These are phyloP conservation scores for Hemileccinum rubropunctum DNA, from an alignment of 768 basidiomycete genomes.

Conservation along the genomic window DNA sequence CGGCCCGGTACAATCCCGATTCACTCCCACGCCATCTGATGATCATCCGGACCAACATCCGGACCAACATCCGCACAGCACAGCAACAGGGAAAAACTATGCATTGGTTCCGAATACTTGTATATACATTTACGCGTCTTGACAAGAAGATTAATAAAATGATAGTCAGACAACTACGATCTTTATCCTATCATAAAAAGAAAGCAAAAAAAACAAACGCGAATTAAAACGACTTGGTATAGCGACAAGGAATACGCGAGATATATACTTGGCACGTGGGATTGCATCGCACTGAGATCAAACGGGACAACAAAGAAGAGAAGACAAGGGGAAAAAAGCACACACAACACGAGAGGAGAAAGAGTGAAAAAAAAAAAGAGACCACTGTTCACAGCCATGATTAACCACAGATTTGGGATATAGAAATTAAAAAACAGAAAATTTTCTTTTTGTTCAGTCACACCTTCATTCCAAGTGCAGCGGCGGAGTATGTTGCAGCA, in stretches of 20 bases:
- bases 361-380: neutral
- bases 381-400: slow-evolving; percentile 25
- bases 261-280: slow-evolving; percentile 12
- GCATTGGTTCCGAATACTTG: no score
- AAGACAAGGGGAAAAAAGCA: no score
- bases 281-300: neutral
- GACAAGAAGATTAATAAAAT: no score
- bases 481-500: slow-evolving; percentile 42
- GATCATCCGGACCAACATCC: no score
- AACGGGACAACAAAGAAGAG: neutral
- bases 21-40: no score
- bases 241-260: slow-evolving; percentile 11
- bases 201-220: neutral
- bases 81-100: no score
- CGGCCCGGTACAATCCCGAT: no score
- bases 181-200: neutral
- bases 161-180: no score
- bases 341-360: no score
- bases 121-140: no score
- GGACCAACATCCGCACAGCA: no score
- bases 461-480: slow-evolving; percentile 51
- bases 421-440: slow-evolving; percentile 16
- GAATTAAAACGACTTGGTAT: slow-evolving; percentile 26
- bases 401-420: slow-evolving; percentile 26
- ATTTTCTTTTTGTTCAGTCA: slow-evolving; percentile 16